Conservation (phyloP, 257 asterid species). For the Solanum sejunctum region DNA sequence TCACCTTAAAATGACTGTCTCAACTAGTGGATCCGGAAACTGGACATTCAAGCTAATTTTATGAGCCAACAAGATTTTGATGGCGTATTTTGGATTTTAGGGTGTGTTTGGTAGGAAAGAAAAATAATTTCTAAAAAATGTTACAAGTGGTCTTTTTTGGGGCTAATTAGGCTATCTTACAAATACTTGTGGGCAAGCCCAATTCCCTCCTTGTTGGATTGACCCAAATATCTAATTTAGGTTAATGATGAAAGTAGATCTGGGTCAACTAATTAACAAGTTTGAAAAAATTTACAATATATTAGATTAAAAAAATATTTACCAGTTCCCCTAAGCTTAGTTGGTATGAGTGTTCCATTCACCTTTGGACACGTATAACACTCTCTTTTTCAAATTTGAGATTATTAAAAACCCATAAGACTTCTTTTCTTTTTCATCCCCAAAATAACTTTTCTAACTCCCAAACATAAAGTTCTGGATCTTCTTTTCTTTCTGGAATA, state of each 20-base stretch:
- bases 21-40: background rate
- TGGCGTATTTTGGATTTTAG: background rate
- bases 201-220: background rate
- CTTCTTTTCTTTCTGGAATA: background rate
- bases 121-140: background rate
- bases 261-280: background rate
- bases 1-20: background rate
- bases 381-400: no score
- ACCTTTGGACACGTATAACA: no score
- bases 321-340: no score
- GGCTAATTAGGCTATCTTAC: background rate
- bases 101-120: background rate
- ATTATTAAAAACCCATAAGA: no score
- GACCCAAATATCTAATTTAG: background rate
- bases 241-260: no score
- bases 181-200: background rate
- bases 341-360: no score
- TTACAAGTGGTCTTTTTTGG: background rate
- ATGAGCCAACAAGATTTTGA: background rate
- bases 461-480: background rate
- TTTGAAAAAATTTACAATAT: background rate
- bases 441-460: background rate
- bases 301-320: no score
- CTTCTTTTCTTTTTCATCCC: no score
- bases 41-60: no score